These are phyloP conservation scores for Echinochloa phyllopogon DNA, from an alignment of 176 grass and related monocot species.

Conservation along the genomic window DNA sequence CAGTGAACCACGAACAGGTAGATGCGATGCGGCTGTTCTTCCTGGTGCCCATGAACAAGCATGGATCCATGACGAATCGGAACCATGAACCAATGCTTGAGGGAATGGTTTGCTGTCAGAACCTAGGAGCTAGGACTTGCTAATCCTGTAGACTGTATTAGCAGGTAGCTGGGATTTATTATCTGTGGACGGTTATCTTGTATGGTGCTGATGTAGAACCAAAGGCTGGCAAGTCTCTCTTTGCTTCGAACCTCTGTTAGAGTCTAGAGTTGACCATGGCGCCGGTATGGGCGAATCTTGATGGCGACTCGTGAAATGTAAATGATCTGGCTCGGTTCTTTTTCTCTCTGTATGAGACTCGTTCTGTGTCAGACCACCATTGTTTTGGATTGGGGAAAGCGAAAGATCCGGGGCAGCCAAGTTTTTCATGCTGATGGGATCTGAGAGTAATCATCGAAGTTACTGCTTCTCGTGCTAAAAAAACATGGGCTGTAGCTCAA, in stretches of 20 bases:
- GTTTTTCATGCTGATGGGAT: neutral
- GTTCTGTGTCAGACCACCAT: neutral
- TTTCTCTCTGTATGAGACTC: neutral
- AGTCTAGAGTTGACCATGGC: slow-evolving; percentile 6
- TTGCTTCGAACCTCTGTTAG: slow-evolving; percentile 29
- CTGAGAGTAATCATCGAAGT: no score
- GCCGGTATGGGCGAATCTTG: neutral
- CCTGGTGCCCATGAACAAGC: neutral
- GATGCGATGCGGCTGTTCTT: neutral
- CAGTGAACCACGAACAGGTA: slow-evolving; percentile 42
- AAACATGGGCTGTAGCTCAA: no score
- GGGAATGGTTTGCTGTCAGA: neutral
- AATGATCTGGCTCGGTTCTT: slow-evolving; percentile 28
- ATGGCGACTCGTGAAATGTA: slow-evolving; percentile 34
- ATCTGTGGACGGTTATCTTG: neutral
- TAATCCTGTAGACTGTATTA: slow-evolving; percentile 25
- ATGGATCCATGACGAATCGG: neutral
- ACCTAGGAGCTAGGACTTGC: slow-evolving; percentile 30
- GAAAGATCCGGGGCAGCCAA: neutral
- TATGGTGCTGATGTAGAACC: slow-evolving; percentile 27
- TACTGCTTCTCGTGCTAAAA: neutral
- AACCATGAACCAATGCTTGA: neutral
- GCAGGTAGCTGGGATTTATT: neutral
- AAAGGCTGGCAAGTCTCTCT: slow-evolving; percentile 49
- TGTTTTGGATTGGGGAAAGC: slow-evolving; percentile 1